Evolutionary conservation across 768 basidiomycete species (phyloP).

Genomic region (Hebeloma cylindrosporum): DNA sequence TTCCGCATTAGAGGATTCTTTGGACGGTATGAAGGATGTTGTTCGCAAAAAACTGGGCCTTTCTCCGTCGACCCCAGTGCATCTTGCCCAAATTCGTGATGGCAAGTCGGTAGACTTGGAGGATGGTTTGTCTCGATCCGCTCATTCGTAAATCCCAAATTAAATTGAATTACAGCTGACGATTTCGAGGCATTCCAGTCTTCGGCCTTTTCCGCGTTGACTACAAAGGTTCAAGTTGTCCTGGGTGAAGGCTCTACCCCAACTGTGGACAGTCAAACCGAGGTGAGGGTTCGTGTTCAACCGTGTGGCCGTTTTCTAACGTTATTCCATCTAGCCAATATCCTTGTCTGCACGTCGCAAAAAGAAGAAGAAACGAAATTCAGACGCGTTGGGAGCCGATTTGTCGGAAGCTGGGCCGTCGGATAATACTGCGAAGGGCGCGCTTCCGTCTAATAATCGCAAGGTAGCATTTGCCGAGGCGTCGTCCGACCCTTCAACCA

Average conservation of each 20-base stretch:
- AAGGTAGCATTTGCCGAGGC: conserved; percentile 21
- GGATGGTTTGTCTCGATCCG: conserved; percentile 52
- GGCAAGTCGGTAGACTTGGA: conserved; percentile 64
- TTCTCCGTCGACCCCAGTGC: conserved; percentile 31
- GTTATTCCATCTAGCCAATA: background rate
- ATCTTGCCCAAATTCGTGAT: conserved; percentile 53
- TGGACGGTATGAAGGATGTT: conserved; percentile 55
- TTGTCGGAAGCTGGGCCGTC: background rate
- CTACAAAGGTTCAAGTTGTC: conserved; percentile 39
- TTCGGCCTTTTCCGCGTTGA: conserved; percentile 36
- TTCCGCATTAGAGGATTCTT: conserved; percentile 50
- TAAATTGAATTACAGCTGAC: conserved; percentile 50
- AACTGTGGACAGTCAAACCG: background rate
- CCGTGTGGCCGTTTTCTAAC: background rate
- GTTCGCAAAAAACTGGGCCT: conserved; percentile 65
- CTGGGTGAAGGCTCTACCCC: conserved; percentile 23
- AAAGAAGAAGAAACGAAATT: conserved; percentile 23
- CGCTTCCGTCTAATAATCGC: conserved; percentile 17
- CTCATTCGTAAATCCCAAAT: conserved; percentile 4
- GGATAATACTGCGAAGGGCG: conserved; percentile 4
- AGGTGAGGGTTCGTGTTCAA: conserved; percentile 2
- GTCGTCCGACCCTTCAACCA: background rate
- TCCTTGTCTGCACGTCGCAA: conserved; percentile 8
- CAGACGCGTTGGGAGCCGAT: background rate
- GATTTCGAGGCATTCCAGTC: conserved; percentile 75